These are phyloP conservation scores for Podaxis sp. DNA, from an alignment of 768 basidiomycete genomes.

Conservation along the genomic window DNA sequence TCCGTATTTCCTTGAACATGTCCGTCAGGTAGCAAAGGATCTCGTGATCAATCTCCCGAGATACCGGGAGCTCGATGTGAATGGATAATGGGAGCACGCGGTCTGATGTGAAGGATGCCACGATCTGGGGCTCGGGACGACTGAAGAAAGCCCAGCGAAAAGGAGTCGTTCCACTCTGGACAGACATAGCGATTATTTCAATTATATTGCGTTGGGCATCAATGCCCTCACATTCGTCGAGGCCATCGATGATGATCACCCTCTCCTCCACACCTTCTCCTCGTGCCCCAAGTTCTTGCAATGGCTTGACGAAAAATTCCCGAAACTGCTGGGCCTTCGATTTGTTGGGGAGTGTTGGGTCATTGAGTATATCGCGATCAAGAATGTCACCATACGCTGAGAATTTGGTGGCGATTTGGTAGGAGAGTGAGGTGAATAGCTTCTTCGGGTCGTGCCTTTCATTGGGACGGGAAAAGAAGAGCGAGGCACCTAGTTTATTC, in stretches of 20 bases:
- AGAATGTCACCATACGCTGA: not conserved
- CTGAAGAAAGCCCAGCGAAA: not conserved
- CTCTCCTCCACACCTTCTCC: no score
- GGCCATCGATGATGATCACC: not conserved
- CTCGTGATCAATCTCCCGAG: not conserved
- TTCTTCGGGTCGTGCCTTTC: not conserved
- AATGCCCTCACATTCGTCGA: not conserved
- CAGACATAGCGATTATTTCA: not conserved
- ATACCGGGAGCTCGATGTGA: not conserved
- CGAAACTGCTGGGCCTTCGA: not conserved
- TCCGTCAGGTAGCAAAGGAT: conserved; percentile 8
- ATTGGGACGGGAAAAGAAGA: not conserved
- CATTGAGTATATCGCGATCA: not conserved
- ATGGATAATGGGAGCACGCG: not conserved
- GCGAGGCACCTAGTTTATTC: not conserved
- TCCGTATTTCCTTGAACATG: not conserved
- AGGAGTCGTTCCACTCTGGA: not conserved
- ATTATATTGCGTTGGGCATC: not conserved
- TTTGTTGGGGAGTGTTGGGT: not conserved
- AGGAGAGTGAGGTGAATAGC: not conserved
- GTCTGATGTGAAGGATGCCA: not conserved
- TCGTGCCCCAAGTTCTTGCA: no score
- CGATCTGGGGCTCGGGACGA: no score
- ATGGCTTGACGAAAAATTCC: not conserved
- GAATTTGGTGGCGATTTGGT: not conserved